Conservation (phyloP, 2,329 filamentous ascomycete genomes). For the Ophidiomyces ophidiicola region DNA sequence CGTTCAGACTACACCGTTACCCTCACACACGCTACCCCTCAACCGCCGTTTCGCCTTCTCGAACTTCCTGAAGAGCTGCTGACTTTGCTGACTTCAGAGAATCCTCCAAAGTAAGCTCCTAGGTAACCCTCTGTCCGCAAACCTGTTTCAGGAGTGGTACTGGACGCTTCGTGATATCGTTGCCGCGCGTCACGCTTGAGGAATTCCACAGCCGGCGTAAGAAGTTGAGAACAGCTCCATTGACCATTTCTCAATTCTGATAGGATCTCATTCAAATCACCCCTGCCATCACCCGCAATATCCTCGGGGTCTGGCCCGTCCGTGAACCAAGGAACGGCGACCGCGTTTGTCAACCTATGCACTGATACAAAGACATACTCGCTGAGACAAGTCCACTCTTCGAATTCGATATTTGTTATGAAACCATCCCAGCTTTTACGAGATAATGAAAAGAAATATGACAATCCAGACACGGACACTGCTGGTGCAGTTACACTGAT, state of each 20-base stretch:
- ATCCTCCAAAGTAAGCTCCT: conserved; percentile 27
- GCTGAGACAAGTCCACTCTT: conserved; percentile 53
- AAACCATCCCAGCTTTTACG: conserved; percentile 22
- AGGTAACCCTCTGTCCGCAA: not conserved
- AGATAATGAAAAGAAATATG: conserved; percentile 16
- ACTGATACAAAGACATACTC: conserved; percentile 46
- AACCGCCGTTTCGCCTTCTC: conserved; percentile 46
- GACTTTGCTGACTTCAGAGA: conserved; percentile 40
- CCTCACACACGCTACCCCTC: conserved; percentile 32
- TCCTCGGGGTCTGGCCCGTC: conserved; percentile 11
- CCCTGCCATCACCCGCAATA: conserved; percentile 6
- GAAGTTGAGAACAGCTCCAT: not conserved
- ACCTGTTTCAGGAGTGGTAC: not conserved
- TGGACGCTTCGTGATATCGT: no score
- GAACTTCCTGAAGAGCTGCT: conserved; percentile 49
- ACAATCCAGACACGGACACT: not conserved
- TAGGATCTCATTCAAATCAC: conserved; percentile 34
- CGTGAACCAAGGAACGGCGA: conserved; percentile 19
- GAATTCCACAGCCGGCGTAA: not conserved
- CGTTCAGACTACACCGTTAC: conserved; percentile 17
- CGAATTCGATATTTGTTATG: conserved; percentile 49
- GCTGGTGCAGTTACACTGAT: conserved; percentile 29
- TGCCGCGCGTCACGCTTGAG: not conserved
- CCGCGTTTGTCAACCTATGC: conserved; percentile 45
- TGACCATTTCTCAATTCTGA: not conserved